These are phyloP conservation scores for Amphirosellinia nigrospora DNA, from an alignment of 495 filamentous ascomycete species.

Conservation along the genomic window DNA sequence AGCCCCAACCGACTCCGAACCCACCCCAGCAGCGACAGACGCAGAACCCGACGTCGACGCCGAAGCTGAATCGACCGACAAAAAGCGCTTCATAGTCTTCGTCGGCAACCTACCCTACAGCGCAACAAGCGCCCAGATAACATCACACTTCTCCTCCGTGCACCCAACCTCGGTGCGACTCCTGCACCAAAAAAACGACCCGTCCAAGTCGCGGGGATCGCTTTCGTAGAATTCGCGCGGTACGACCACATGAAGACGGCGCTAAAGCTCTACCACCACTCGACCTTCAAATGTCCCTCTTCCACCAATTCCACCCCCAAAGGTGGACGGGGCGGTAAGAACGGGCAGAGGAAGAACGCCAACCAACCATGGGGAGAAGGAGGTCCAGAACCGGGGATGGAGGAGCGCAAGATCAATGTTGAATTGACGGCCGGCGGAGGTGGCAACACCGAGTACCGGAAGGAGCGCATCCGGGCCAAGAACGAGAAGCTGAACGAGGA, in stretches of 20 bases:
- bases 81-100: constrained; percentile 79
- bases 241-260: constrained; percentile 95
- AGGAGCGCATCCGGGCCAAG: constrained; percentile 79
- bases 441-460: constrained; percentile 73
- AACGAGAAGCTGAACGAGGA: constrained; percentile 88
- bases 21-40: neutral
- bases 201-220: constrained; percentile 81
- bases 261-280: constrained; percentile 87
- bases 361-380: neutral
- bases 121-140: constrained; percentile 70
- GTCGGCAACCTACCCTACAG: constrained; percentile 88
- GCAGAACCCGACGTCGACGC: constrained; percentile 22
- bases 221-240: constrained; percentile 89
- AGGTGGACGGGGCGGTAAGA: neutral
- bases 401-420: constrained; percentile 78
- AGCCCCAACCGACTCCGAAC: constrained; percentile 7
- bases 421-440: constrained; percentile 93
- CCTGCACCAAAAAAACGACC: constrained; percentile 71
- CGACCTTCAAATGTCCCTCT: constrained; percentile 57
- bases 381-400: neutral
- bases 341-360: neutral
- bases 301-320: neutral
- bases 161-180: constrained; percentile 75
- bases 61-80: constrained; percentile 25
- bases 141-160: constrained; percentile 77